Percentiles rank a stretch among this genome's conserved stretches.
Conservation (phyloP, 352 stramenopile species). For the Pythium guiyangense region DNA sequence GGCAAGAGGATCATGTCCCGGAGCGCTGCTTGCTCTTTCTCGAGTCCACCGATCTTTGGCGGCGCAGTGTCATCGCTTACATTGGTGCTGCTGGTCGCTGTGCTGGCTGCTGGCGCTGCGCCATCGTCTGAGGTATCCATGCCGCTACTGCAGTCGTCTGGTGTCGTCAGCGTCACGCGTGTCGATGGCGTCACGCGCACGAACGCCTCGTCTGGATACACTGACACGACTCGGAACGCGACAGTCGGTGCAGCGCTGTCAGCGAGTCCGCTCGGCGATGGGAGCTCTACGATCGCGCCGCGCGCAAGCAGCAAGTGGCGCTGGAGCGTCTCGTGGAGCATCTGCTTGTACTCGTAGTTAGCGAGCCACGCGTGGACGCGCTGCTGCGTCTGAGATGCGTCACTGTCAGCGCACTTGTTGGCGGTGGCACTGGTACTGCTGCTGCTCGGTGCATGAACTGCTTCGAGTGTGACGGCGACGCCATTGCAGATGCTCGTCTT, state of each 20-base stretch:
- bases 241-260: conserved; percentile 1
- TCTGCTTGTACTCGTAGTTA: conserved; percentile 31
- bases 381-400: not conserved
- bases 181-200: conserved; percentile 33
- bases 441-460: conserved; percentile 8
- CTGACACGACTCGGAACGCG: conserved; percentile 42
- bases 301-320: conserved; percentile 38
- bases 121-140: too few relatives aligned
- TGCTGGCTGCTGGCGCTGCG: not conserved
- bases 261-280: conserved; percentile 19
- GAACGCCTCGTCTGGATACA: conserved; percentile 34
- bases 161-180: conserved; percentile 40
- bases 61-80: not conserved
- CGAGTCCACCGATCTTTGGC: conserved; percentile 51
- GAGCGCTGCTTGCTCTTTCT: conserved; percentile 50
- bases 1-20: conserved; percentile 73
- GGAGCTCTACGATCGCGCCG: conserved; percentile 34
- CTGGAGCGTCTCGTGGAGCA: conserved; percentile 56
- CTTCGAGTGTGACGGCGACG: conserved; percentile 47
- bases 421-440: not conserved
- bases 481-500: conserved; percentile 30
- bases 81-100: not conserved
- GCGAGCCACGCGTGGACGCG: conserved; percentile 11
- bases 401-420: not conserved
- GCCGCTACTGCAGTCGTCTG: not conserved